Conservation (phyloP, 2,329 filamentous ascomycete species). For the Waltergamsia citrina region DNA sequence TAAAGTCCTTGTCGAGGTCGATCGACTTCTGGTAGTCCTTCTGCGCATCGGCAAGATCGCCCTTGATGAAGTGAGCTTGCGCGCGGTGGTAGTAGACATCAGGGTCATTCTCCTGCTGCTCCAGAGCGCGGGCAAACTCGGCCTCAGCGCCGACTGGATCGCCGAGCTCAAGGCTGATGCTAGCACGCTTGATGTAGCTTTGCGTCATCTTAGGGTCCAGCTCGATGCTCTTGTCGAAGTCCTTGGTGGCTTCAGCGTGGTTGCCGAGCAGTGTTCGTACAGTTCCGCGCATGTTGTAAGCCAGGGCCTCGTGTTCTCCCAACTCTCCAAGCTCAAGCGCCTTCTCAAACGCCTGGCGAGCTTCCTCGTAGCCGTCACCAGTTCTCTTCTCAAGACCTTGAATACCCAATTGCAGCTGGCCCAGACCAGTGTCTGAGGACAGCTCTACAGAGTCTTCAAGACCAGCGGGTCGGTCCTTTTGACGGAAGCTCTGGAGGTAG, state of each 20-base stretch:
- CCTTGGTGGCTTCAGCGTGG: conserved; percentile 69
- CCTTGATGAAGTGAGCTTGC: conserved; percentile 95
- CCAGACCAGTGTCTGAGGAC: conserved; percentile 68
- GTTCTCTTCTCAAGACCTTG: conserved; percentile 77
- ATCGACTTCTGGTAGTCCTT: conserved; percentile 99
- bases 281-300: conserved; percentile 93
- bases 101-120: conserved; percentile 79
- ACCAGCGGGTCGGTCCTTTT: conserved; percentile 67
- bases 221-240: conserved; percentile 89
- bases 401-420: conserved; percentile 76
- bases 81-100: conserved; percentile 99
- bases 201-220: conserved; percentile 82
- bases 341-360: conserved; percentile 75
- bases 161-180: conserved; percentile 91
- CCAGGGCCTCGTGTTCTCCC: conserved; percentile 76
- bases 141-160: conserved; percentile 77
- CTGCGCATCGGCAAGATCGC: conserved; percentile 84
- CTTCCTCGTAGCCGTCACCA: conserved; percentile 84
- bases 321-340: conserved; percentile 75
- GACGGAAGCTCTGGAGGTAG: conserved; percentile 96
- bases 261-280: conserved; percentile 90
- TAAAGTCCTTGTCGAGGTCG: conserved; percentile 89
- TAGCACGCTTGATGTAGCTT: conserved; percentile 97
- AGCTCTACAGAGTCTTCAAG: conserved; percentile 77
- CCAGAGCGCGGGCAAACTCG: conserved; percentile 79